Base-by-base conservation (phyloP, 2,329 filamentous ascomycete genomes). In the Cytospora schulzeri region DNA sequence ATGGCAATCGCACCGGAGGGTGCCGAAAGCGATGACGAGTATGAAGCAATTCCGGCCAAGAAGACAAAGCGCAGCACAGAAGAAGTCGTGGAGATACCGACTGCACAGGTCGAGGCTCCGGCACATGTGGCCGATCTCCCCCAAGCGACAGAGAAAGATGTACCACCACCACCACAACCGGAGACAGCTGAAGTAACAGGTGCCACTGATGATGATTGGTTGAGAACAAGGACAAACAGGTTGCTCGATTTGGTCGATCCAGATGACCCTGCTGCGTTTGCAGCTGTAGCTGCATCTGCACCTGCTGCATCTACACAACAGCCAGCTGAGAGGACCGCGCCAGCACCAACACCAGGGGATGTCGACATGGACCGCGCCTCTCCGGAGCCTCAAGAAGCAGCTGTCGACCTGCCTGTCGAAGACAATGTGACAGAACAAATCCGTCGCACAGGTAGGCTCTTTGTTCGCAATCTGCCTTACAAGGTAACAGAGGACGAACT, bases 391-490 rank as follows among this genome's bases (percentile, higher is more conserved):
- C 62, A 68, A 57, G 68, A 65, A 28, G 33, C 41, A 29, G 57
- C 58, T 26, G 56, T 33, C 22, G 64, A 57, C 67, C 72, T 73
- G 59, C 74, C 73, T 28, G 75, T 76, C 4, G 77, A 80, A 45
- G 76, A 80, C 11, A 74, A 78, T 11, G 74, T 75, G 65, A 76
- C 88, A 60, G 84, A 88, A 57, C 83, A 85, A 58, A 90, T 97
- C 66, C 85, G 84, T 63, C 82, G 86, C 63, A 96, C 89, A 55
- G 88, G 88, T 66, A 87, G 95, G 68, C 80, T 99, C 1, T 99
- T 97, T 75, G 81, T 97, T 29, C 86, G 95, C 59, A 99, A 99
- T 74, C 81, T 99, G 52, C 86, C 93, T 15, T 99, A 95, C 75
- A 87, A 86, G 67, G 86, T 89, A 22, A 90, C 86, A 0, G 89